phyloP scores from a whole-genome alignment of 805 yeast genomes.

The Isabelozyma heimii region DNA sequence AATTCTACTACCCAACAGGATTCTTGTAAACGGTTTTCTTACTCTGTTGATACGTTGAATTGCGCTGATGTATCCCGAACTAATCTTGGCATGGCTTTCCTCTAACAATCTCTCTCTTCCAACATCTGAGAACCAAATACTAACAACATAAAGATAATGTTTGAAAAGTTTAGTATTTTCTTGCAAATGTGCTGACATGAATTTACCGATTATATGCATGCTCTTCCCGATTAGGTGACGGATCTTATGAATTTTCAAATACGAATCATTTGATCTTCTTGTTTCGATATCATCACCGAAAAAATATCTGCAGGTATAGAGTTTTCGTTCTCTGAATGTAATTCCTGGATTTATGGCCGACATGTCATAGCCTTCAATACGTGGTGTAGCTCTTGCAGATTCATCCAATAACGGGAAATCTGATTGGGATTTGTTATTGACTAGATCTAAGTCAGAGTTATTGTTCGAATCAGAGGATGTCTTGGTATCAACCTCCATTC shows the following conservation, averaged over 20 bases:
- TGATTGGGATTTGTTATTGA: neutral
- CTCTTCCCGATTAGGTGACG: conserved; percentile 60
- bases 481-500: conserved; percentile 2
- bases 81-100: conserved; percentile 53
- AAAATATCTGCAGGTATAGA: conserved; percentile 62
- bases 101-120: conserved; percentile 69
- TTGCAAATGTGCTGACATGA: conserved; percentile 47
- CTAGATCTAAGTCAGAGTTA: neutral
- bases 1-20: conserved; percentile 71
- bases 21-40: conserved; percentile 71
- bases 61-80: conserved; percentile 53
- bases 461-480: neutral
- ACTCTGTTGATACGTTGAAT: conserved; percentile 63
- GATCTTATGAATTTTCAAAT: conserved; percentile 52
- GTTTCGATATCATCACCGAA: conserved; percentile 56
- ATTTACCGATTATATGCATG: conserved; percentile 55
- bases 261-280: conserved; percentile 30
- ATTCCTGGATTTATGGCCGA: conserved; percentile 54
- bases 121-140: conserved; percentile 78
- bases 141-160: conserved; percentile 58
- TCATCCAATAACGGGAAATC: conserved; percentile 14
- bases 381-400: conserved; percentile 45
- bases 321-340: conserved; percentile 57
- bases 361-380: conserved; percentile 39
- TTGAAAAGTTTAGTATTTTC: conserved; percentile 66